Percentiles rank a stretch among this genome's conserved stretches.
These are phyloP conservation scores for Xanthoparmelia taractica DNA, from an alignment of 495 filamentous ascomycete species.

Conservation along the genomic window DNA sequence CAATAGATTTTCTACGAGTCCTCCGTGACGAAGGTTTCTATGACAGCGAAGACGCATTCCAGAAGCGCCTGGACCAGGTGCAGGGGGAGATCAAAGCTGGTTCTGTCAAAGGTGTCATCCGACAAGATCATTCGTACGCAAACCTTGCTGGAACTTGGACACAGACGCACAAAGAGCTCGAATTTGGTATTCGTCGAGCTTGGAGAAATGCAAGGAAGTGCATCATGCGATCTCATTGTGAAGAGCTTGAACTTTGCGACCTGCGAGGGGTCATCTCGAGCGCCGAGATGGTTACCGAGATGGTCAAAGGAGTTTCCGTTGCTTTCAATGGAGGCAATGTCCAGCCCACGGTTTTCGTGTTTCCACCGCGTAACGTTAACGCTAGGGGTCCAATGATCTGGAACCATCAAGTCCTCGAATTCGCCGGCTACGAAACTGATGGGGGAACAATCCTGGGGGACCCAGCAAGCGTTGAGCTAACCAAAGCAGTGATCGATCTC, in stretches of 20 bases:
- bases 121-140: slow-evolving; percentile 6
- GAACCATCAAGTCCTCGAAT: slow-evolving; percentile 28
- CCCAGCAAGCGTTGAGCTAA: slow-evolving; percentile 23
- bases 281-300: slow-evolving; percentile 20
- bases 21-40: slow-evolving; percentile 22
- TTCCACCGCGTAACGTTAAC: slow-evolving; percentile 24
- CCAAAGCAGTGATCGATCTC: slow-evolving; percentile 25
- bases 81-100: slow-evolving; percentile 17
- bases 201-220: slow-evolving; percentile 31
- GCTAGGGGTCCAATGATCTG: slow-evolving; percentile 28
- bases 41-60: slow-evolving; percentile 18
- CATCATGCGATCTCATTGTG: slow-evolving; percentile 29
- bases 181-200: slow-evolving; percentile 26
- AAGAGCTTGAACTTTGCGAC: slow-evolving; percentile 28
- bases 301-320: slow-evolving; percentile 15
- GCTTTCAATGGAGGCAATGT: slow-evolving; percentile 27
- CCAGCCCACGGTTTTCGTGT: slow-evolving; percentile 28
- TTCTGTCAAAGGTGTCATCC: slow-evolving; percentile 15
- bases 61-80: slow-evolving; percentile 18
- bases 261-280: slow-evolving; percentile 25
- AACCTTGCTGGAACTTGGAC: slow-evolving; percentile 21
- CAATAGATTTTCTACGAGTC: slow-evolving; percentile 21
- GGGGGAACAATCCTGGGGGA: slow-evolving; percentile 28
- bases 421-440: slow-evolving; percentile 25
- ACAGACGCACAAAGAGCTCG: slow-evolving; percentile 25